phyloP scores from a whole-genome alignment of 441 rosid species.

The Flueggea neowawraea region DNA sequence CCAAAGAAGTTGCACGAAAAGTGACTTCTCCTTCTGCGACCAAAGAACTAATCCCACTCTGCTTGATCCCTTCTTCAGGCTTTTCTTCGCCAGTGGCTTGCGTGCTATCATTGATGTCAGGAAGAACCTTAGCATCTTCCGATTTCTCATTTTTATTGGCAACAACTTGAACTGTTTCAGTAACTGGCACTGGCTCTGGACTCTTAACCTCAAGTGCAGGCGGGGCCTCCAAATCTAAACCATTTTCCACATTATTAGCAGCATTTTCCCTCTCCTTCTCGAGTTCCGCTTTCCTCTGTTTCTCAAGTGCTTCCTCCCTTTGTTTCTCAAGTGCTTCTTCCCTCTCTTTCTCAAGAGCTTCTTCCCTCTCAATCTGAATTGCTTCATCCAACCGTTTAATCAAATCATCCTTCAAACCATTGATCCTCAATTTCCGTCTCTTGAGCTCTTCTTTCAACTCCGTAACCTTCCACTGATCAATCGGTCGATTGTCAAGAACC shows the following conservation, averaged over 20 bases:
- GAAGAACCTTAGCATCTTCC: constrained; percentile 33
- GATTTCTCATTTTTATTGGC: constrained; percentile 22
- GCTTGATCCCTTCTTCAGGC: constrained; percentile 13
- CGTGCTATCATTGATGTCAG: constrained; percentile 37
- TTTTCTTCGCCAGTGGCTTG: constrained; percentile 21
- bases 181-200: constrained; percentile 26
- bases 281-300: constrained; percentile 15
- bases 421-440: constrained; percentile 54
- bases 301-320: constrained; percentile 32
- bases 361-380: constrained; percentile 55
- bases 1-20: constrained; percentile 15
- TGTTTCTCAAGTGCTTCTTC: not conserved
- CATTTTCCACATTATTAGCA: constrained; percentile 27
- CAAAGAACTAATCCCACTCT: constrained; percentile 15
- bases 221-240: constrained; percentile 15
- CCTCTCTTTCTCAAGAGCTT: constrained; percentile 20
- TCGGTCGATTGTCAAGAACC: constrained; percentile 65
- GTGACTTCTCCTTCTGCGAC: constrained; percentile 22
- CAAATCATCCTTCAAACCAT: constrained; percentile 93
- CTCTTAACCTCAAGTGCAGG: constrained; percentile 14
- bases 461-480: constrained; percentile 92
- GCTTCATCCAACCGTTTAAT: constrained; percentile 81
- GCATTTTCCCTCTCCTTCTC: constrained; percentile 16
- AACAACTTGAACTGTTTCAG: constrained; percentile 23
- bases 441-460: constrained; percentile 96